Evolutionary conservation across 257 asterid species (phyloP), one percentile per base, ranked within the genome.

Genomic region (Solanum clarkiae): DNA sequence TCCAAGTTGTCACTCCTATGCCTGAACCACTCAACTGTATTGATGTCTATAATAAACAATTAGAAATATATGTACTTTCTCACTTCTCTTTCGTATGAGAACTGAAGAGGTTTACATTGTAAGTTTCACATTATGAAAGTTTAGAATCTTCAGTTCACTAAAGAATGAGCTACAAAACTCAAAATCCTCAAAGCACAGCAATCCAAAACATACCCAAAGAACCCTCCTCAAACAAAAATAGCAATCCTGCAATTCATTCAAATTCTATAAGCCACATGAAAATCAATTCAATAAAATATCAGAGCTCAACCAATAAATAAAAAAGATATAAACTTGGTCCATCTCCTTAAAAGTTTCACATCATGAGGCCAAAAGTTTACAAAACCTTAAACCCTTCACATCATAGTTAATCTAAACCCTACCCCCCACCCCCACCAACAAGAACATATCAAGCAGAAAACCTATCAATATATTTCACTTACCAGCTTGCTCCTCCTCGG

Each of bases 401-500:
- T 11, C 65, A 16, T 10, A 53, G 29, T 53, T 16, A 22, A 29
- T 29, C 32, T 29, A 2, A 29, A 29, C 29, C 29, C 29, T 26
- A 26, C 51, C 40, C 5, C 40, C 40, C 36, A 32, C 36, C 36
- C 36, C 36, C 40, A 36, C 40, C 6, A 72, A 45, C 16, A 42
- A 44, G 80, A 72, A 12, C 29, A 20, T 72, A 44, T 44, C 80
- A 72, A 72, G 1, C 68, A 82, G 53, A 66, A 49, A 53, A 72
- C 14, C 24, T 0, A 47, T 15, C 65, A 51, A 10, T 26, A 8
- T 22, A 47, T 42, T 36, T n/a, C 54, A 81, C 32, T 88, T 95
- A 95, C 99, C 98, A 95, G 90, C 97, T 92, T 89, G 99, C 94
- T 90, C 97, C 98, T 89, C 97, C 99, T 88, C 90, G 88, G 32